These are phyloP conservation scores for Ceratobasidium sp. DNA, from an alignment of 1,284 basidiomycete species.

Conservation along the genomic window DNA sequence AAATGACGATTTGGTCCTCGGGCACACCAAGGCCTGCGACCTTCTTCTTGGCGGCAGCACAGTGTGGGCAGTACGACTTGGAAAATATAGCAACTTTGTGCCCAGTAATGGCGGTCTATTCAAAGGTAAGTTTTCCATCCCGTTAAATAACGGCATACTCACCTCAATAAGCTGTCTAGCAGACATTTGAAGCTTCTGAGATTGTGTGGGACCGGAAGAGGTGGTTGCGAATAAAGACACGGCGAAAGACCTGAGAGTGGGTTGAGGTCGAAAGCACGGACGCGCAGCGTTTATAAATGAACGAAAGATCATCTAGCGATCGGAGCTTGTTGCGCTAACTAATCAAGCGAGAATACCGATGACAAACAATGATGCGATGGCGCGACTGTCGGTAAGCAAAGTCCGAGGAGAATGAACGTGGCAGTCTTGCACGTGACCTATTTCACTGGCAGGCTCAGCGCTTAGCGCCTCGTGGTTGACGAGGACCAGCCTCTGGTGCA, in stretches of 20 bases:
- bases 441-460: neutral
- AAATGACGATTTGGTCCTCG: constrained; percentile 54
- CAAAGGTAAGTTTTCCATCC: neutral
- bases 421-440: no score
- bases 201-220: constrained; percentile 27
- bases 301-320: constrained; percentile 20
- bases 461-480: neutral
- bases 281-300: constrained; percentile 20
- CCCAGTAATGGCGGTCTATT: constrained; percentile 59
- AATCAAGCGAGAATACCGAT: no score
- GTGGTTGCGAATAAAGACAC: constrained; percentile 25
- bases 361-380: no score
- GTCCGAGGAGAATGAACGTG: no score
- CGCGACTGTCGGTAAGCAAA: no score
- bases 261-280: neutral
- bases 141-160: constrained; percentile 36
- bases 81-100: constrained; percentile 74
- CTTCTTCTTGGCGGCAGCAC: constrained; percentile 59
- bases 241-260: neutral
- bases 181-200: constrained; percentile 42
- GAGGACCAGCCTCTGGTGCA: neutral
- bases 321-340: no score
- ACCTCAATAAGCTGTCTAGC: constrained; percentile 56
- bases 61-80: constrained; percentile 70
- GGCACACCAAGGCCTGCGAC: constrained; percentile 56